Conservation (phyloP, 1,284 basidiomycete species). For the Rhodotorula sp. region DNA sequence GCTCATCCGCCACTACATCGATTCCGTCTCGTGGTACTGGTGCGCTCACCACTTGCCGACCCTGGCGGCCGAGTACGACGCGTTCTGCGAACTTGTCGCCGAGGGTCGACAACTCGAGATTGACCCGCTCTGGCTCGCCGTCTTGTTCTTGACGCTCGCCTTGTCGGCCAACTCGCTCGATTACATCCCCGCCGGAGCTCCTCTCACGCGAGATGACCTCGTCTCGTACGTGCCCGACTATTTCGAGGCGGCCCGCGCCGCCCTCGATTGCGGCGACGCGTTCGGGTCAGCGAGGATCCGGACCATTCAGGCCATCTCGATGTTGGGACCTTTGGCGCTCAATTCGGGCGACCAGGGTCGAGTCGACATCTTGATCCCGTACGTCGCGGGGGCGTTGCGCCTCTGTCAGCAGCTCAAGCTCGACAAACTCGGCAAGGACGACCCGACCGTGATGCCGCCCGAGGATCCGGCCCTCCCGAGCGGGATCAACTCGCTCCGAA, state of each 20-base stretch:
- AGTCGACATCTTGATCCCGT: conserved; percentile 22
- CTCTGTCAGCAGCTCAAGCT: conserved; percentile 27
- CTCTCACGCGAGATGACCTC: conserved; percentile 11
- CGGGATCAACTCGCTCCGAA: conserved; percentile 18
- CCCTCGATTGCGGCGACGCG: conserved; percentile 35
- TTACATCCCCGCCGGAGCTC: conserved; percentile 15
- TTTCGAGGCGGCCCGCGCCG: conserved; percentile 29
- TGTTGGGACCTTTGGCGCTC: conserved; percentile 24
- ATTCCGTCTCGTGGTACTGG: conserved; percentile 32
- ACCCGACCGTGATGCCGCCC: conserved; percentile 30
- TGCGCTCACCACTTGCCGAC: conserved; percentile 34
- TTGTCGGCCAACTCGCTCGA: conserved; percentile 33
- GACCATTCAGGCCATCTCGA: conserved; percentile 24
- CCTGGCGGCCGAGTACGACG: conserved; percentile 37
- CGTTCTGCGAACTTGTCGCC: conserved; percentile 25
- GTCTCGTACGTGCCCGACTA: neutral
- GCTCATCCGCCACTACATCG: conserved; percentile 27
- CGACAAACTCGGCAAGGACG: conserved; percentile 34
- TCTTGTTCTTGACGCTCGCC: conserved; percentile 30
- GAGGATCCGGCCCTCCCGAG: conserved; percentile 30
- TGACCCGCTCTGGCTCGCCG: conserved; percentile 35
- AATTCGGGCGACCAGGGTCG: conserved; percentile 22
- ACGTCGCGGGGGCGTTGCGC: conserved; percentile 21
- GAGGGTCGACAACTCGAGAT: conserved; percentile 31
- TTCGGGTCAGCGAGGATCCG: conserved; percentile 17